Base-by-base conservation (phyloP, 108 stramenopile species). In the Fragilariopsis cylindrus region DNA sequence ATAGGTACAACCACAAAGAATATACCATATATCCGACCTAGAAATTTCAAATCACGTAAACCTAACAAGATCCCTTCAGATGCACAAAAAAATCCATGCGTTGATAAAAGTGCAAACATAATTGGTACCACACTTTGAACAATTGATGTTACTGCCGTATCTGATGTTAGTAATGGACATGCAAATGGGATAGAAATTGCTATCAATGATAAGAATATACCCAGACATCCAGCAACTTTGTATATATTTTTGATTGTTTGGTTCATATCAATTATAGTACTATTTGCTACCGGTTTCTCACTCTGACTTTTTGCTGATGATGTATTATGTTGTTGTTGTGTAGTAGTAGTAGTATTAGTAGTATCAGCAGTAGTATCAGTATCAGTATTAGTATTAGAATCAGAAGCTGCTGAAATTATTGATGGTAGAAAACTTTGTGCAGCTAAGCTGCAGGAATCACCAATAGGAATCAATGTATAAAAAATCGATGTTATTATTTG, bases 341-440 rank as follows among this genome's bases (percentile, higher is more conserved):
- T 53, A 13, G 11, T 53, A 11, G 52, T 53, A 13, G 30, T 30
- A 30, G 30, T 30, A 30, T 1, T 30, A 30, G 21, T 30, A 30
- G 30, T 30, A 30, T 30, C 30, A 30, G 30, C 30, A 30, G 30
- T 2, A 30, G 30, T 30, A 30, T 30, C 30, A 30, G 30, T 30
- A 30, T 30, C 30, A 30, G 30, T 30, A 30, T 30, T 30, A 30
- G 30, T 30, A 30, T 2, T 30, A 30, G 30, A 30, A 30, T 30
- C 30, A 30, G 30, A 30, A 30, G 30, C 30, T 18, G 11, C 48
- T 41, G 58, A 60, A 30, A 60, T 19, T 43, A 78, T 72, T 5
- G 71, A 19, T 13, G 90, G 90, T 3, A 91, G 67, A 57, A 88
- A 86, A 65, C 78, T 82, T 71, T 91, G 90, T 0, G 87, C 90